Conservation (phyloP, 257 asterid species). For the Solanum paucissectum region DNA sequence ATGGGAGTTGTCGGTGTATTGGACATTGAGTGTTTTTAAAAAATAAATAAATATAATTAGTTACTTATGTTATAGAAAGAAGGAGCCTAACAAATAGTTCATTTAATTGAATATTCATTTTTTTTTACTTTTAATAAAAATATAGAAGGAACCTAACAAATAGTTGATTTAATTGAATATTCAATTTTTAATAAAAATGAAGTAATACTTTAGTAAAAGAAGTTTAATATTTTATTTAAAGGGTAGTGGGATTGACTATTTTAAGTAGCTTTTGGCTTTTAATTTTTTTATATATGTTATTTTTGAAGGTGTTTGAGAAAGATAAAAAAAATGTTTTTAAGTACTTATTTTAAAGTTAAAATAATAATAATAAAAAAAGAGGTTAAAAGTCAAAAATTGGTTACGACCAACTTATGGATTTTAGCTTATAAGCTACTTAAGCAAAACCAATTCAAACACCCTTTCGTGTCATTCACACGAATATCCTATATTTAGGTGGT, state of each 20-base stretch:
- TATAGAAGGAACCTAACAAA: too few relatives aligned
- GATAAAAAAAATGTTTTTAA: too few relatives aligned
- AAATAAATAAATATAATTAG: neutral
- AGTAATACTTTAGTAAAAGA: too few relatives aligned
- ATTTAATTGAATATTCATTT: too few relatives aligned
- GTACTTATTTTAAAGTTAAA: too few relatives aligned
- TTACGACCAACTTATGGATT: neutral
- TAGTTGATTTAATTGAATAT: neutral
- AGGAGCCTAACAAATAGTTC: neutral
- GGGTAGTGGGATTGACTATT: neutral
- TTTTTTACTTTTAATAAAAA: too few relatives aligned
- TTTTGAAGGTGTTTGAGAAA: neutral
- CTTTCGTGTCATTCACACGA: neutral
- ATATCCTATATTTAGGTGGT: neutral
- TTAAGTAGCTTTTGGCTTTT: neutral
- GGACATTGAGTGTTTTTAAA: too few relatives aligned
- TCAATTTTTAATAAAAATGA: too few relatives aligned
- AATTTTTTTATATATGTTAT: too few relatives aligned
- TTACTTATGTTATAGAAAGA: neutral
- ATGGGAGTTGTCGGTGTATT: too few relatives aligned
- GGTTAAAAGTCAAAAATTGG: too few relatives aligned
- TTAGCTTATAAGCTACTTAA: neutral
- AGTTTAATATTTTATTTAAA: neutral
- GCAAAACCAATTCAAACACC: too few relatives aligned
- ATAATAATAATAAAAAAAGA: rapidly evolving